Percentiles rank a stretch among this genome's conserved stretches.
Evolutionary conservation across 306 rosid species (phyloP).

Genomic region (Cicer bijugum): DNA sequence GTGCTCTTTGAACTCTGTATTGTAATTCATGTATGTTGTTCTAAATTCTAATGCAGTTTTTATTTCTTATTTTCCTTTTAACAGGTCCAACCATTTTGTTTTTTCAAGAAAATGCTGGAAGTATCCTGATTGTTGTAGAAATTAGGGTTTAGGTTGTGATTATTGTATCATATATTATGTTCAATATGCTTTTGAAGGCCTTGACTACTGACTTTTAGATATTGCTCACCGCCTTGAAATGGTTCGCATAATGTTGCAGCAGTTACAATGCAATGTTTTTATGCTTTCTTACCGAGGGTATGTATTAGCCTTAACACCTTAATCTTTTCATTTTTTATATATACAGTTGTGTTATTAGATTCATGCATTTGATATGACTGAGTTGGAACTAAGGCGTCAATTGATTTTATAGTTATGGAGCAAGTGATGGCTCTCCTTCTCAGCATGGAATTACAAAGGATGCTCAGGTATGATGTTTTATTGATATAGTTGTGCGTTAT

Average conservation of each 20-base stretch:
- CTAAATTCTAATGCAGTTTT: slow-evolving; percentile 34
- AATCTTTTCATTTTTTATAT: slow-evolving; percentile 21
- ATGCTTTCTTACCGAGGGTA: slow-evolving; percentile 99
- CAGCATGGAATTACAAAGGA: slow-evolving; percentile 90
- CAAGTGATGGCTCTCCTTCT: slow-evolving; percentile 97
- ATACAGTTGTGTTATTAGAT: slow-evolving; percentile 5
- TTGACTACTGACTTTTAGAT: slow-evolving; percentile 75
- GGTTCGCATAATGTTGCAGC: slow-evolving; percentile 88
- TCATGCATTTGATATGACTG: slow-evolving; percentile 33
- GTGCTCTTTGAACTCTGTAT: slow-evolving; percentile 19
- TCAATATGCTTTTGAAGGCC: slow-evolving; percentile 54
- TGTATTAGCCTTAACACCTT: slow-evolving; percentile 20
- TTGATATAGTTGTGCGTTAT: slow-evolving; percentile 16
- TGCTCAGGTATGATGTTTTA: slow-evolving; percentile 74
- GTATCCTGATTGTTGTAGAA: slow-evolving; percentile 72
- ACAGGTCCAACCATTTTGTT: slow-evolving; percentile 96
- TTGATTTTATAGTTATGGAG: slow-evolving; percentile 76
- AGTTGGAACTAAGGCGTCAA: slow-evolving; percentile 41
- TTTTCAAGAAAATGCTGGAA: slow-evolving; percentile 99
- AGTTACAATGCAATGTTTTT: slow-evolving; percentile 85
- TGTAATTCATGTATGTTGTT: slow-evolving; percentile 27
- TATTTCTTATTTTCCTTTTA: slow-evolving; percentile 47
- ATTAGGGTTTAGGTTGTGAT: slow-evolving; percentile 35
- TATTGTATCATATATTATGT: slow-evolving; percentile 23
- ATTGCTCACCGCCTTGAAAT: slow-evolving; percentile 99